Base-by-base conservation (phyloP, 192 early-diverging fungal species). In the Pilaira anomala region DNA sequence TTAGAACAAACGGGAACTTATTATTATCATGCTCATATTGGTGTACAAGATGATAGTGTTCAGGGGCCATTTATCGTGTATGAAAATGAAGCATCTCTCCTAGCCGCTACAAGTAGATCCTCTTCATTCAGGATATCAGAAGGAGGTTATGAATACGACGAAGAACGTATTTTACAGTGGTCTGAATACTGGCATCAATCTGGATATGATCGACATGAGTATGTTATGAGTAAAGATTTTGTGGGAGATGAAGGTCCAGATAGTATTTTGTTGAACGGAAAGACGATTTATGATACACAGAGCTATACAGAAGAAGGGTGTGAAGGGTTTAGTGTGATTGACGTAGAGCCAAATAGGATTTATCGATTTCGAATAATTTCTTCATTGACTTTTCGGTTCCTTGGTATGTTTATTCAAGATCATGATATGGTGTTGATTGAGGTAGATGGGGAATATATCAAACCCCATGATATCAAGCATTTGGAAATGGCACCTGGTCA, bases 401-500 rank as follows among this genome's bases (percentile, higher is more conserved):
- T 79, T 36, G 71, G 62, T 14, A 62, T 83, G 5, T 56, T 48
- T 12, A 78, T 83, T 25, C 76, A 77, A 30, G 75, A 71, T 16
- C 80, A 82, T 59, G 51, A 59, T n/a, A 30, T 82, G 54, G 72
- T 73, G 3, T 72, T 82, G 16, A 70, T 82, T 40, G 80, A 82
- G 51, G 74, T 74, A 14, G 81, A 83, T 53, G 81, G 81, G 18
- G 62, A 74, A 14, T 29, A 52, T 8, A 73, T 77, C 2, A 26
- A 83, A 18, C 77, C 73, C 2, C 67, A 76, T 36, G 30, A 53
- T 14, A 63, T 72, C 8, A 60, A 80, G n/a, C 56, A 55, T 19
- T 5, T 82, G 13, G 53, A 73, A 21, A 28, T 83, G 3, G 61
- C 67, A 66, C 54, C 79, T 16, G 74, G 71, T 18, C 76, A 82